Conservation (phyloP, 2,329 filamentous ascomycete genomes). For the Xylaria sp. region DNA sequence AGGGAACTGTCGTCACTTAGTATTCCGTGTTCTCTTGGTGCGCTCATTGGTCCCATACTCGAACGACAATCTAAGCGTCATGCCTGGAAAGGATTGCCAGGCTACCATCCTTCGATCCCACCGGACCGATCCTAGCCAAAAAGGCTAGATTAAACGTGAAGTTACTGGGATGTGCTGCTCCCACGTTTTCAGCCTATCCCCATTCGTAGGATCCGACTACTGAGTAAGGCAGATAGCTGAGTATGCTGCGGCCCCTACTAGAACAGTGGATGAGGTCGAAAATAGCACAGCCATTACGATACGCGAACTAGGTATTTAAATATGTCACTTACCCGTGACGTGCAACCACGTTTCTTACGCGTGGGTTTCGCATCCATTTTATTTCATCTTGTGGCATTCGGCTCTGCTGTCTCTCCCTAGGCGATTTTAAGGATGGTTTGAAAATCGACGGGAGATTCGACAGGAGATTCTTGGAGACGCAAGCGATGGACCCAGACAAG, state of each 20-base stretch:
- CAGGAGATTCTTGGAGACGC: conserved; percentile 4
- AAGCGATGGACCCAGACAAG: conserved; percentile 19
- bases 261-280: background rate
- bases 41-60: background rate
- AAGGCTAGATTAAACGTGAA: background rate
- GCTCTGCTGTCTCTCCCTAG: background rate
- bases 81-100: background rate
- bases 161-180: background rate
- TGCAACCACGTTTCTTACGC: background rate
- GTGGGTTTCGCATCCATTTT: background rate
- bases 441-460: too few relatives aligned
- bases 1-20: too few relatives aligned
- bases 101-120: conserved; percentile 11
- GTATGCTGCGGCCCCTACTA: background rate
- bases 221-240: background rate
- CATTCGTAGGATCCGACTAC: background rate
- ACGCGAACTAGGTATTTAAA: background rate
- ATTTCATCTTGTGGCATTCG: background rate
- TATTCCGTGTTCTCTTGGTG: background rate
- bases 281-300: background rate
- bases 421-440: background rate
- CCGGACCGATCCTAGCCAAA: background rate
- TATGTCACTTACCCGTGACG: background rate
- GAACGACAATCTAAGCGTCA: background rate
- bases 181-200: background rate